Base-by-base conservation (phyloP, 768 basidiomycete genomes). In the Fistulinella prunicolor region DNA sequence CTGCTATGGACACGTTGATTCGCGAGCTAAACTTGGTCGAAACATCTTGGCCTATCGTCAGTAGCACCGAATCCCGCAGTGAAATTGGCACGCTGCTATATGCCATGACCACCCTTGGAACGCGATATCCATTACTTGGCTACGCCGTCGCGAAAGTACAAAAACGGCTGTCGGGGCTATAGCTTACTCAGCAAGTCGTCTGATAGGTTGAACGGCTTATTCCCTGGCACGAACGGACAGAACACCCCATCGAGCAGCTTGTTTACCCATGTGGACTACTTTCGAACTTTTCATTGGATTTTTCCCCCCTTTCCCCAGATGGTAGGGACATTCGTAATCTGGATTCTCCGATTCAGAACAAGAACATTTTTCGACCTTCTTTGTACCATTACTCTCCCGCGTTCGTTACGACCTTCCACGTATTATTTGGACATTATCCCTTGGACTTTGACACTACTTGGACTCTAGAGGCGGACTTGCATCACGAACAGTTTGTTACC, bases 1-100 rank as follows among this genome's bases (percentile, higher is more conserved):
- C 72, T 44, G 81, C 77, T 30, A 82, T 84, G 42, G 84, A 86
- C 61, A 78, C 80, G 16, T 68, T 89, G 49, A 75, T 85, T 44
- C 74, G 78, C 36, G 84, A 89, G 62, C 73, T 86, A n/a, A 75
- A 81, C 46, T 65, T 78, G 47, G 69, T 84, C 43, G 82, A 84
- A 60, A 64, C 76, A 13, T 74, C 84, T 34, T 88, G 85, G 83
- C 76, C 83, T 9, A 69, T 78, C 30, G 69, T 78, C 52, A 77
- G 78, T 59, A 73, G 71, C 47, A 67, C 75, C 46, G 84, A 86
- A 50, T 66, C 83, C 44, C 80, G 81, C 51, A 77, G 70, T 57
- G 84, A 87, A 50, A 77, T 86, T 35, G 73, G 72, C 28, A 72
- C 78, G 16, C 63, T 89, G 42, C 69, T 85, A 23, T 83, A 77